Evolutionary conservation across 2,329 filamentous ascomycete species (phyloP).

Genomic region (Penicillium sp.): DNA sequence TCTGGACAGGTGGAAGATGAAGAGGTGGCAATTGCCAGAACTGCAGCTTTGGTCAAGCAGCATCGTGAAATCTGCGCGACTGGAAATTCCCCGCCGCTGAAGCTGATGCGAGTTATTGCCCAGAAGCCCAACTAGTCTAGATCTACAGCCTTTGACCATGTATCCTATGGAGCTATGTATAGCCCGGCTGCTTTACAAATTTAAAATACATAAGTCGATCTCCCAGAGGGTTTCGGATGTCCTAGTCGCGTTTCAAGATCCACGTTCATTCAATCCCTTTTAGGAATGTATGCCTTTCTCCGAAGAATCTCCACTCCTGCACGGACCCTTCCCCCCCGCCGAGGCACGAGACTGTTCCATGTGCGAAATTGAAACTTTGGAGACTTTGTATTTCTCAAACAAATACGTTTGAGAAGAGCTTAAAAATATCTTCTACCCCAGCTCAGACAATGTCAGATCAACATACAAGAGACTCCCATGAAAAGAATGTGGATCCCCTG

Average conservation of each 20-base stretch:
- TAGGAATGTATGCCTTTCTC: neutral
- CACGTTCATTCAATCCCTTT: no score
- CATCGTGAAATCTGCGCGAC: slow-evolving; percentile 6
- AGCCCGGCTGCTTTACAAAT: no score
- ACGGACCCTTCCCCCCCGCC: neutral
- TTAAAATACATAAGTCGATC: no score
- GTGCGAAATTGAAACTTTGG: no score
- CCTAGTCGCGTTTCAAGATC: no score
- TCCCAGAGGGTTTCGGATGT: no score
- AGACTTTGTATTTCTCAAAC: neutral
- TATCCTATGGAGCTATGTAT: no score
- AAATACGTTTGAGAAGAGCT: neutral
- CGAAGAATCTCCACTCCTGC: neutral
- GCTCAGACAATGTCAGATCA: neutral
- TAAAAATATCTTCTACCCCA: neutral
- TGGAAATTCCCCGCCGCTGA: slow-evolving; percentile 3
- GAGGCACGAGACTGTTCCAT: neutral
- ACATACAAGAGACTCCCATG: neutral
- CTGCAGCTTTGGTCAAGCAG: slow-evolving; percentile 5
- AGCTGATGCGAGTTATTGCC: slow-evolving; percentile 14
- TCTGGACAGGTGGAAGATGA: slow-evolving; percentile 8
- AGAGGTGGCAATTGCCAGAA: neutral
- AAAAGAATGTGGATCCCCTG: neutral
- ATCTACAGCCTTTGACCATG: neutral
- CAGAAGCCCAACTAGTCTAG: slow-evolving; percentile 2